Percentiles rank a stretch among this genome's conserved stretches.
These are phyloP conservation scores for Aspergillus eucalypticola DNA, from an alignment of 2,329 filamentous ascomycete species.

Conservation along the genomic window DNA sequence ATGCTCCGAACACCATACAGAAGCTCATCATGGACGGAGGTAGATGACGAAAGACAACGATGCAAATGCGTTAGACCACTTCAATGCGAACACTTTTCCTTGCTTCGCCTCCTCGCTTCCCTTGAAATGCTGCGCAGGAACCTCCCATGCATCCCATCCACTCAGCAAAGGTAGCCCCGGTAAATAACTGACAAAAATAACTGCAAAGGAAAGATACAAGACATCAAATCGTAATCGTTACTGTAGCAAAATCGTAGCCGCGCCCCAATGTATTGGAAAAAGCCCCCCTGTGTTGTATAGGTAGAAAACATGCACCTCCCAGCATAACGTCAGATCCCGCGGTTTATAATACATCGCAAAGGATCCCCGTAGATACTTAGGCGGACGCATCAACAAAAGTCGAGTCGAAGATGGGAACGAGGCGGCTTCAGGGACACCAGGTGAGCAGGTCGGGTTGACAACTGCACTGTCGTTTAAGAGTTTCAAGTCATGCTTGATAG, in stretches of 20 bases:
- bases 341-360: slow-evolving; percentile 42
- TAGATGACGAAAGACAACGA: slow-evolving; percentile 16
- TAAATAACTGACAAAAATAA: slow-evolving; percentile 5
- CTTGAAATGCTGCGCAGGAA: slow-evolving; percentile 1
- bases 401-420: slow-evolving; percentile 1
- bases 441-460: neutral
- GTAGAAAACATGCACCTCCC: slow-evolving; percentile 12
- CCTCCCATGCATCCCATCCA: slow-evolving; percentile 6
- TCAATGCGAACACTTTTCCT: slow-evolving; percentile 8
- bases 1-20: neutral
- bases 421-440: neutral
- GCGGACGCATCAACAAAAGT: slow-evolving; percentile 9
- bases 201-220: slow-evolving; percentile 9
- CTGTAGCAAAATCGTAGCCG: neutral
- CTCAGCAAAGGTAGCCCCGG: neutral
- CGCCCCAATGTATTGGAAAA: neutral
- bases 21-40: neutral
- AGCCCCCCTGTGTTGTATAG: slow-evolving; percentile 2
- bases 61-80: slow-evolving; percentile 10
- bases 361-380: slow-evolving; percentile 16
- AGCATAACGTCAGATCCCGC: slow-evolving; percentile 21
- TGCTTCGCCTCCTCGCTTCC: neutral
- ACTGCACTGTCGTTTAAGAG: neutral
- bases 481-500: neutral
- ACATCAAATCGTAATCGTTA: slow-evolving; percentile 20